Percentiles rank a stretch among this genome's conserved stretches.
These are phyloP conservation scores for Polygonum aviculare DNA, from an alignment of 148 eudicot species.

Conservation along the genomic window DNA sequence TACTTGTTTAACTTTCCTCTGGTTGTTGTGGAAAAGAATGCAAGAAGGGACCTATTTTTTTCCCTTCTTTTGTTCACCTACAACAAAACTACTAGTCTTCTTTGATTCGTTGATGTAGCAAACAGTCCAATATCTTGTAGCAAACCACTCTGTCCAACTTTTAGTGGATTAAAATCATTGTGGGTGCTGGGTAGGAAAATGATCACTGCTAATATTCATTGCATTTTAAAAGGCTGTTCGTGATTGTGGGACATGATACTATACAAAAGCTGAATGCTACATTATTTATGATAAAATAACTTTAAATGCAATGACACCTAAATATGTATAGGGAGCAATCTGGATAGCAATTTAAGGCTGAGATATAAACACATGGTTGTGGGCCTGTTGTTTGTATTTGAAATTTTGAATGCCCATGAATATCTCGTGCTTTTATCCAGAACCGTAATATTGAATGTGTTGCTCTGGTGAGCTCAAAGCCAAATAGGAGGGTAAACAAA, in stretches of 20 bases:
- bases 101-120: background rate
- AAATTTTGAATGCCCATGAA: background rate
- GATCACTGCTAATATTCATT: background rate
- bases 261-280: background rate
- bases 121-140: background rate
- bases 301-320: background rate
- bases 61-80: background rate
- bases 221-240: background rate
- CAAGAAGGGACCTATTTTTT: background rate
- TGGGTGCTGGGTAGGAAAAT: background rate
- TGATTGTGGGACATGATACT: background rate
- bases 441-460: background rate
- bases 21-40: background rate
- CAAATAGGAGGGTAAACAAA: background rate
- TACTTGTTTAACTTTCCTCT: background rate
- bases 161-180: too few species aligned
- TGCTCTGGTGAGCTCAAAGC: background rate
- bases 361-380: background rate
- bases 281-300: background rate
- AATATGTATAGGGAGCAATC: background rate
- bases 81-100: background rate
- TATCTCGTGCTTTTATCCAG: background rate
- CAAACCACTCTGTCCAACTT: too few species aligned
- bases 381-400: too few species aligned
- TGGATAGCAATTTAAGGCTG: background rate